A percentile compares a stretch with the other conserved stretches of the same genome.
phyloP scores from a whole-genome alignment of 176 grass and related monocot species.

The Avena eriantha region DNA sequence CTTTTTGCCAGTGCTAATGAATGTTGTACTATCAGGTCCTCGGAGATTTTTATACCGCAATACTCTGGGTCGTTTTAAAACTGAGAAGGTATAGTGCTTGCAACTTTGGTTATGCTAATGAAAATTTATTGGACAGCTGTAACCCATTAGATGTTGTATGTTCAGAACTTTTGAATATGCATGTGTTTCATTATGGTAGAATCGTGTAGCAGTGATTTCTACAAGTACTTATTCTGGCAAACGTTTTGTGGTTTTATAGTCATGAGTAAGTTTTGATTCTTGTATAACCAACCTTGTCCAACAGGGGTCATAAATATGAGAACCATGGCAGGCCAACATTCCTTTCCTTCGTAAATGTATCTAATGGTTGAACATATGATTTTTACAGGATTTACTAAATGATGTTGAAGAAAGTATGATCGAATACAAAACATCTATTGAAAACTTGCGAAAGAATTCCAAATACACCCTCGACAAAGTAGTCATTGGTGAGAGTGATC shows the following conservation, averaged over 20 bases:
- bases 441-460: conserved; percentile 73
- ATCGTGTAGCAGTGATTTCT: not conserved
- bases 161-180: not conserved
- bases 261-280: not conserved
- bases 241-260: not conserved
- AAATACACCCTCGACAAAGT: conserved; percentile 82
- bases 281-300: not conserved
- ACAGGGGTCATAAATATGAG: conserved; percentile 7
- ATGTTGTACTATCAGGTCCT: conserved; percentile 63
- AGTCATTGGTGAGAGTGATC: conserved; percentile 79
- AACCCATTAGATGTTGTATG: conserved; percentile 12
- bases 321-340: not conserved
- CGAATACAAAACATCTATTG: conserved; percentile 66
- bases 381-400: conserved; percentile 72
- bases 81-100: conserved; percentile 73
- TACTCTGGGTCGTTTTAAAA: conserved; percentile 87
- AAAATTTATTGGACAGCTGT: conserved; percentile 16
- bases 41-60: conserved; percentile 82
- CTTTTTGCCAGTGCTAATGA: conserved; percentile 35
- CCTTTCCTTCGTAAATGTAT: conserved; percentile 16
- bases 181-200: not conserved
- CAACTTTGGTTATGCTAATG: conserved; percentile 20
- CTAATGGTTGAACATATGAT: not conserved
- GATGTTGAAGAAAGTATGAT: conserved; percentile 78
- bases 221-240: not conserved